phyloP scores from a whole-genome alignment of 495 filamentous ascomycete genomes.

The Viridothelium virens region DNA sequence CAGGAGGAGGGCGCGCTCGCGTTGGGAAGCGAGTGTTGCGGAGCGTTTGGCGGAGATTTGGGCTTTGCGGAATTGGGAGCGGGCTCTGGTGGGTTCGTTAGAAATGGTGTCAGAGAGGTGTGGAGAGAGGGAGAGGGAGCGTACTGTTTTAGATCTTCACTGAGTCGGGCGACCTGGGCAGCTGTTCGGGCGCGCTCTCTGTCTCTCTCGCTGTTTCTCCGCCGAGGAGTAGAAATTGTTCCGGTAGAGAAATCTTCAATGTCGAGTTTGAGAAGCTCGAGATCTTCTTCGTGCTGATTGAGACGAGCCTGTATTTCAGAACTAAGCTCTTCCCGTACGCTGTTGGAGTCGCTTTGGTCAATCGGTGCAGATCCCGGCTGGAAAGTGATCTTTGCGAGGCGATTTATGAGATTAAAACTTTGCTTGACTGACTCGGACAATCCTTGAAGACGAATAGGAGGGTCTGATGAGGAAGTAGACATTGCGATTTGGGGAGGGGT shows the following conservation, averaged over 20 bases:
- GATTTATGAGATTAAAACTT: constrained; percentile 64
- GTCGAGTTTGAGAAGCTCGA: constrained; percentile 74
- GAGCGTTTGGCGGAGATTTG: constrained; percentile 74
- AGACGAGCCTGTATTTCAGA: constrained; percentile 74
- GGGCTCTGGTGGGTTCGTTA: constrained; percentile 45
- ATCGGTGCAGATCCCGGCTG: constrained; percentile 51
- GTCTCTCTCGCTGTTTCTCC: constrained; percentile 43
- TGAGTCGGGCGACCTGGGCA: constrained; percentile 55
- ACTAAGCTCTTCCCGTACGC: constrained; percentile 63
- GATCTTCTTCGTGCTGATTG: constrained; percentile 77
- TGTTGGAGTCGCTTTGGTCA: constrained; percentile 48
- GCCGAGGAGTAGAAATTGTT: constrained; percentile 30
- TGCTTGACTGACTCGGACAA: constrained; percentile 61
- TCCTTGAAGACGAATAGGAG: constrained; percentile 58
- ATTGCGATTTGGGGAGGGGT: neutral
- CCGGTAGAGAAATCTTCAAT: constrained; percentile 55
- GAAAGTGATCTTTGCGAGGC: constrained; percentile 61
- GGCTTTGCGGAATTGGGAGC: constrained; percentile 71
- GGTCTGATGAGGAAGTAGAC: constrained; percentile 15
- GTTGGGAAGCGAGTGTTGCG: constrained; percentile 60
- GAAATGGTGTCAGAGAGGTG: constrained; percentile 1
- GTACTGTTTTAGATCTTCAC: constrained; percentile 61
- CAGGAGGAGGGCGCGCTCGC: constrained; percentile 71
- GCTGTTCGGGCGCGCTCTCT: constrained; percentile 52
- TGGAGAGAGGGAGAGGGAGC: constrained; percentile 20